Base-by-base conservation (phyloP, 2,329 filamentous ascomycete genomes). In the Passalora sequoiae region DNA sequence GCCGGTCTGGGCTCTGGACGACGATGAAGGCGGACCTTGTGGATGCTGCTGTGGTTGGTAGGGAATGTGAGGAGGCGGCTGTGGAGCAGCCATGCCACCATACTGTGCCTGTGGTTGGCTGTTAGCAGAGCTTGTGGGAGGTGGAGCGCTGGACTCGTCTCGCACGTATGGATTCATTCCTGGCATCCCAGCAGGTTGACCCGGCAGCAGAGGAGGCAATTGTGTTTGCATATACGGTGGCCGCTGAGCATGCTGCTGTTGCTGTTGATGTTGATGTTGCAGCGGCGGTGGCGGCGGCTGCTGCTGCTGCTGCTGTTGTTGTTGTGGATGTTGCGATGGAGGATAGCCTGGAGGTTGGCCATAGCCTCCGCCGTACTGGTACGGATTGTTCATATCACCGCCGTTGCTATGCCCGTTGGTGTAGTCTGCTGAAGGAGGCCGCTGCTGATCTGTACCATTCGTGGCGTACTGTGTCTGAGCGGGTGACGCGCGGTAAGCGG, bases 381-480 rank as follows among this genome's bases (percentile, higher is more conserved):
- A 44, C 38, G 54, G 55, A 33, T 51, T 53, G 31, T 54, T 54
- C 46, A 53, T 52, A 40, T 56, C 47, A 29, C n/a, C 38, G n/a
- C 41, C 44, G 43, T 46, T 50, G 35, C 44, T 24, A 15, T 53
- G 46, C 25, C 51, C 49, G 47, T 54, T 56, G 32, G 46, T 46
- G 33, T 53, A 46, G 16, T 45, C 50, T 38, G 39, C 22, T 36
- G n/a, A n/a, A n/a, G n/a, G n/a, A n/a, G n/a, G n/a, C n/a, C 33
- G 20, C 32, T 33, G 40, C 31, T 42, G 38, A 33, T 47, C 41
- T 20, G 50, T 40, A 35, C 46, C 49, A 45, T 54, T 54, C 25
- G 49, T 36, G 16, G 40, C 25, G 43, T 54, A 54, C 30, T 49
- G 49, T 20, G 46, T 37, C 19, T 46, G 46, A 10, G 44, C 20